Evolutionary conservation across 1,139 yeast species (phyloP), one percentile per base, ranked within the genome.

Genomic region (Pichia sp.): DNA sequence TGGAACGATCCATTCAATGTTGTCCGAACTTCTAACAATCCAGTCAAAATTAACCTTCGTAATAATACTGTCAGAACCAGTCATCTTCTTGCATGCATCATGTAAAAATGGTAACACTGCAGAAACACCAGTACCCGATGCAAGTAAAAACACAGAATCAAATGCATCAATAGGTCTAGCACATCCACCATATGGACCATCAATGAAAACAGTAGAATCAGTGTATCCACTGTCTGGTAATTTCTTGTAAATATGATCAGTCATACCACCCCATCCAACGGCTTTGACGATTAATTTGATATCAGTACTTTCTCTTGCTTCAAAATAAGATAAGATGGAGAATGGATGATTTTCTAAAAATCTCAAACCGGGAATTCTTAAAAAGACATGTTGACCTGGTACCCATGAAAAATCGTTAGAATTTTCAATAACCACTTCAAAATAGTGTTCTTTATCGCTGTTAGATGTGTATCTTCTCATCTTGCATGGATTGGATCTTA

Each of bases 101-200:
- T 52, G 28, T 3, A 55, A 35, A 52, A 74, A 76, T 4, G 85
- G 81, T 10, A 47, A 15, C n/a, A 44, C 18, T 11, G 31, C 43
- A 21, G 43, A 40, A 15, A 40, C 12, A 15, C 86, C 87, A 45
- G 80, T 72, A 0, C 87, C 81, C 17, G 77, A 64, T 35, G 78
- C 65, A 11, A 76, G 36, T 20, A 79, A 59, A 4, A 69, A 59
- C 1, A 77, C 68, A 40, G 73, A 70, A 46, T 78, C 79, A 59
- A 81, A 81, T 2, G 79, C 62, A 33, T 69, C 59, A 9, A 70
- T 62, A 52, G 78, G 77, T 56, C 87, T 69, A 14, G 70, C 61
- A 40, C 76, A 58, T 0, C 86, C 86, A 10, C 87, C 87, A 54
- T 80, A 81, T 2, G 87, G 84, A 3, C 87, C 87, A 59, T 81